Percentiles rank a stretch among this genome's conserved stretches.
Conservation (phyloP, 2,329 filamentous ascomycete genomes). For the Hypoxylon sp. region DNA sequence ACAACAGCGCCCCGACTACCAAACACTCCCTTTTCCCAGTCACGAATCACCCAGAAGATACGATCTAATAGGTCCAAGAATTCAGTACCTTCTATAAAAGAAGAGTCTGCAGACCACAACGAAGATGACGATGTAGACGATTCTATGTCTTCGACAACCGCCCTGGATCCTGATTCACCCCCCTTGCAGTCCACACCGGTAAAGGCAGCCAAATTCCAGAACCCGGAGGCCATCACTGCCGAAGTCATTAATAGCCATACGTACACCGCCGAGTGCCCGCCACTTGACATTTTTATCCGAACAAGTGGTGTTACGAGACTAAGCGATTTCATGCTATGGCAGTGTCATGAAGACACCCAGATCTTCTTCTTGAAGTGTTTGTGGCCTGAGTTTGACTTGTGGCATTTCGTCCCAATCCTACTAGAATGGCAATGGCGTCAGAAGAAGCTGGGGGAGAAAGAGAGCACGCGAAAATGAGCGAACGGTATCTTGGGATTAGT, state of each 20-base stretch:
- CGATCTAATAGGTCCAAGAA: constrained; percentile 71
- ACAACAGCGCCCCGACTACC: constrained; percentile 75
- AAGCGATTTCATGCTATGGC: constrained; percentile 99
- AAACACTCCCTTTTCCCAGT: constrained; percentile 84
- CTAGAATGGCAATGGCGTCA: constrained; percentile 86
- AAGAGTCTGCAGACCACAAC: constrained; percentile 61
- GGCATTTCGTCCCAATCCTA: constrained; percentile 91
- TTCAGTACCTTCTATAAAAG: constrained; percentile 61
- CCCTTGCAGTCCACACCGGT: constrained; percentile 53
- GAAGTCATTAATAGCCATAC: constrained; percentile 87
- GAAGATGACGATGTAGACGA: constrained; percentile 63
- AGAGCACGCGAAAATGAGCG: constrained; percentile 55
- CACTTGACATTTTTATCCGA: constrained; percentile 88
- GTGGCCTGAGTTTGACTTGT: constrained; percentile 96
- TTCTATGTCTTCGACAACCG: constrained; percentile 71
- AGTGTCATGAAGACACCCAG: constrained; percentile 91
- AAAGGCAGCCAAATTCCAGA: constrained; percentile 62
- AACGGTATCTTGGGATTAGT: background rate
- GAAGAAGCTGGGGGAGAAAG: constrained; percentile 68
- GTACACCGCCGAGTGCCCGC: constrained; percentile 87
- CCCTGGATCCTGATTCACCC: constrained; percentile 66
- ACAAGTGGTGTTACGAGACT: constrained; percentile 93
- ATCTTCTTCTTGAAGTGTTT: constrained; percentile 92
- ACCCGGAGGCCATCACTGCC: constrained; percentile 87
- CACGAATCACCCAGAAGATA: constrained; percentile 87